Percentiles rank a stretch among this genome's conserved stretches.
phyloP scores from a whole-genome alignment of 768 basidiomycete genomes.

The Xanthoconium stramineum region DNA sequence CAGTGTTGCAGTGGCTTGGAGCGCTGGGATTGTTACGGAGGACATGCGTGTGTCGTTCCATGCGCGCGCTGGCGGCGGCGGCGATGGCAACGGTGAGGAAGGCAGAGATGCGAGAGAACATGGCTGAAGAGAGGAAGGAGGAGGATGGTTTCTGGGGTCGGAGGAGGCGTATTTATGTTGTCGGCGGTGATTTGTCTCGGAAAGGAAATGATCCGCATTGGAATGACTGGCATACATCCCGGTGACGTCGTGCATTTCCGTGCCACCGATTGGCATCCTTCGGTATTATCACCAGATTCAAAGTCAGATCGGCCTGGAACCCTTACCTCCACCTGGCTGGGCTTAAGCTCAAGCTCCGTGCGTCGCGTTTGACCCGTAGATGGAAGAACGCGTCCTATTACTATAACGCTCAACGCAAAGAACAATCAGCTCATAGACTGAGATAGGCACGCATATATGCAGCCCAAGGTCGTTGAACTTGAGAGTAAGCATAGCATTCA shows the following conservation, averaged over 20 bases:
- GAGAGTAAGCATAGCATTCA: neutral
- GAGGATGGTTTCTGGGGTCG: neutral
- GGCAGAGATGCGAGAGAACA: slow-evolving; percentile 22
- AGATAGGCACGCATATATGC: slow-evolving; percentile 5
- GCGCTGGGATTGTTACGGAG: slow-evolving; percentile 3
- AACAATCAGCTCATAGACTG: neutral
- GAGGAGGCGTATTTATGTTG: slow-evolving; percentile 23
- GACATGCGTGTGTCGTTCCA: slow-evolving; percentile 15
- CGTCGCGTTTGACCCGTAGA: too few relatives aligned
- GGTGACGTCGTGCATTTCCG: slow-evolving; percentile 12
- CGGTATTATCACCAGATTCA: neutral
- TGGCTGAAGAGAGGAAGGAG: slow-evolving; percentile 3
- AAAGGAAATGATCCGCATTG: slow-evolving; percentile 14
- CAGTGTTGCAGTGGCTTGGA: slow-evolving; percentile 18
- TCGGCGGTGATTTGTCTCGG: neutral
- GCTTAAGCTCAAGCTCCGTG: too few relatives aligned
- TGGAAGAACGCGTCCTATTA: neutral
- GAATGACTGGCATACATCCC: neutral
- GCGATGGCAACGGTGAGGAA: slow-evolving; percentile 18
- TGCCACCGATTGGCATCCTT: slow-evolving; percentile 7
- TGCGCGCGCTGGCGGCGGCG: slow-evolving; percentile 21
- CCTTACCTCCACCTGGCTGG: too few relatives aligned
- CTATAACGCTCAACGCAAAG: neutral
- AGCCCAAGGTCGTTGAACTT: neutral
- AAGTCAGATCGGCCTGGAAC: too few relatives aligned